Percentiles rank a stretch among this genome's conserved stretches.
Evolutionary conservation across 306 rosid genomes (phyloP).

Genomic region (Clitoria ternatea): DNA sequence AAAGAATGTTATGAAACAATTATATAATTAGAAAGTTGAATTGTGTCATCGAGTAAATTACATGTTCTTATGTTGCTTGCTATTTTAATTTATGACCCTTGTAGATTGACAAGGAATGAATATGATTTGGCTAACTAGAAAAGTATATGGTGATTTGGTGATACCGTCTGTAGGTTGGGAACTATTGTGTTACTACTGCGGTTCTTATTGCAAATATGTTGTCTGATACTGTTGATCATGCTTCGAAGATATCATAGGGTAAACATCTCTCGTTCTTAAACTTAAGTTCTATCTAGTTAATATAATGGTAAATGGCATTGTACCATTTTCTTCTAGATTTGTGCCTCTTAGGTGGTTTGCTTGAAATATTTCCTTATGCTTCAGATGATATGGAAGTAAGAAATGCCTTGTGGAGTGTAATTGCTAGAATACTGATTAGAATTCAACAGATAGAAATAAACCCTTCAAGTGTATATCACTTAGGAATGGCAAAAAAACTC

Average conservation of each 20-base stretch:
- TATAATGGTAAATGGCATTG: slow-evolving; percentile 27
- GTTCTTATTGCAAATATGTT: slow-evolving; percentile 82
- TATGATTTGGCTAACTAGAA: slow-evolving; percentile 23
- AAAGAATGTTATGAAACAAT: not conserved
- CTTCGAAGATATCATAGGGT: slow-evolving; percentile 61
- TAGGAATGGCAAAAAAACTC: too few relatives aligned
- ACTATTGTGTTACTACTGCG: slow-evolving; percentile 74
- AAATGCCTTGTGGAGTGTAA: slow-evolving; percentile 79
- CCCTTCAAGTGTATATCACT: slow-evolving; percentile 40
- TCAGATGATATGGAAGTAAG: slow-evolving; percentile 80
- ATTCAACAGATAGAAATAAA: slow-evolving; percentile 54
- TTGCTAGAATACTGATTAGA: slow-evolving; percentile 60
- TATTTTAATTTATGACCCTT: not conserved
- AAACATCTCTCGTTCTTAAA: slow-evolving; percentile 12
- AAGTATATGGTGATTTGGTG: slow-evolving; percentile 13
- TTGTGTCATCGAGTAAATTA: not conserved
- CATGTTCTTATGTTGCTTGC: not conserved
- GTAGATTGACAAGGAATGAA: not conserved
- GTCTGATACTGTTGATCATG: slow-evolving; percentile 57
- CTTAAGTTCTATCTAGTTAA: not conserved
- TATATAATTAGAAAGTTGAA: not conserved
- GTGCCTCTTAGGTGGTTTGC: slow-evolving; percentile 63
- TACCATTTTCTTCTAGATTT: slow-evolving; percentile 56
- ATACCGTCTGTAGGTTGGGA: slow-evolving; percentile 60
- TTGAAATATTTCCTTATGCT: slow-evolving; percentile 80